Evolutionary conservation across 2,329 filamentous ascomycete genomes (phyloP).

Genomic region (Zasmidium citrigriseum): DNA sequence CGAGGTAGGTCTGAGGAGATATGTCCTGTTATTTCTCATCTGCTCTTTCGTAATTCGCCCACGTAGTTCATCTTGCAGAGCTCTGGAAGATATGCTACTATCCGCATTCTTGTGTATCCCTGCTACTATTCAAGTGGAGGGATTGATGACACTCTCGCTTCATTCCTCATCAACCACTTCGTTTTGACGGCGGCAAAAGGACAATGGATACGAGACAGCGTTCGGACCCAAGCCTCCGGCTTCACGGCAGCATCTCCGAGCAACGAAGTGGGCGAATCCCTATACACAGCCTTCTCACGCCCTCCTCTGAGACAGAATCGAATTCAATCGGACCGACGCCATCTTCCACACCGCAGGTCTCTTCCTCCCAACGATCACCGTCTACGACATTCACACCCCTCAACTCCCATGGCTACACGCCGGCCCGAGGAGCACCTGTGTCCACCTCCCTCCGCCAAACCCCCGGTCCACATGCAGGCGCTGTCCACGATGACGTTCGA

Average conservation of each 20-base stretch:
- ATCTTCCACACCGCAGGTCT: neutral
- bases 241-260: neutral
- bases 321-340: neutral
- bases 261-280: neutral
- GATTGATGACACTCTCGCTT: neutral
- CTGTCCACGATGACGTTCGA: neutral
- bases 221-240: no score
- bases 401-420: no score
- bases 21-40: no score
- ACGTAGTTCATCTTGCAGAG: no score
- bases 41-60: no score
- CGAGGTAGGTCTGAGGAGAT: no score
- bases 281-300: conserved; percentile 2
- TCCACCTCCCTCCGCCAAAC: neutral
- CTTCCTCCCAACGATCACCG: neutral
- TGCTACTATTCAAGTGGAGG: neutral
- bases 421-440: neutral
- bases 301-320: neutral
- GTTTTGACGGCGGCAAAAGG: no score
- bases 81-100: no score
- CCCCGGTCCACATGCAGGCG: neutral
- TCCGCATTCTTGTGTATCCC: neutral
- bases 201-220: no score
- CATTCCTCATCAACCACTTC: neutral
- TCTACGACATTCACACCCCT: neutral